Percentiles rank a stretch among this genome's conserved stretches.
phyloP scores from a whole-genome alignment of 768 basidiomycete species.

The Boletus tylopilopsis region DNA sequence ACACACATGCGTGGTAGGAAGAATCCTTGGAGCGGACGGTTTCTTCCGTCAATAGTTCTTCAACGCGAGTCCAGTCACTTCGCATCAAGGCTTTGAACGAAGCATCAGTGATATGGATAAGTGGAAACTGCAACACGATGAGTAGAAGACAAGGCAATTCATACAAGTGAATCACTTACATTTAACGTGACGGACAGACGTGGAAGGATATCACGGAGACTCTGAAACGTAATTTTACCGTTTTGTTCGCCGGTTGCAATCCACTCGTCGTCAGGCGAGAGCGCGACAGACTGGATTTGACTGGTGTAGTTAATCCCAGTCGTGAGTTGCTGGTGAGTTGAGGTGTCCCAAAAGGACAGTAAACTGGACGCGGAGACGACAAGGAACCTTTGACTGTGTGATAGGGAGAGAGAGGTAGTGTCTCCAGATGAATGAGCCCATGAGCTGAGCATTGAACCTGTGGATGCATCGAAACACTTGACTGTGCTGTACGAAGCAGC shows the following conservation, averaged over 20 bases:
- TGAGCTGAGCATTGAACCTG: not conserved
- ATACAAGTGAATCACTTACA: not conserved
- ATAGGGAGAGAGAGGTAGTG: not conserved
- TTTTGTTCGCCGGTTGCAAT: not conserved
- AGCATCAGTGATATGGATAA: no score
- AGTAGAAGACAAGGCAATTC: no score
- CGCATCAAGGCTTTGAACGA: no score
- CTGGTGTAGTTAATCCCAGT: not conserved
- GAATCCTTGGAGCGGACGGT: no score
- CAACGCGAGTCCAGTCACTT: no score
- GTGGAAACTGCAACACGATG: no score
- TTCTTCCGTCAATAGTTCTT: no score
- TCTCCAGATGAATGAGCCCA: not conserved
- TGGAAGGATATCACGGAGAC: not conserved
- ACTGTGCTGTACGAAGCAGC: not conserved
- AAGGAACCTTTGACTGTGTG: not conserved
- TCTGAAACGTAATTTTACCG: not conserved
- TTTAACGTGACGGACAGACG: not conserved
- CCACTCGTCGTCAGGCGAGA: not conserved
- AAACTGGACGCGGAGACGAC: rapidly evolving
- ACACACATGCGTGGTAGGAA: no score
- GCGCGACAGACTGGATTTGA: not conserved
- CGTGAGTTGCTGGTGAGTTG: not conserved
- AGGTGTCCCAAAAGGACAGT: conserved; percentile 1
- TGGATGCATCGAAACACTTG: conserved; percentile 3